These are phyloP conservation scores for Xylaria sp. DNA, from an alignment of 2,329 filamentous ascomycete genomes.

Conservation along the genomic window DNA sequence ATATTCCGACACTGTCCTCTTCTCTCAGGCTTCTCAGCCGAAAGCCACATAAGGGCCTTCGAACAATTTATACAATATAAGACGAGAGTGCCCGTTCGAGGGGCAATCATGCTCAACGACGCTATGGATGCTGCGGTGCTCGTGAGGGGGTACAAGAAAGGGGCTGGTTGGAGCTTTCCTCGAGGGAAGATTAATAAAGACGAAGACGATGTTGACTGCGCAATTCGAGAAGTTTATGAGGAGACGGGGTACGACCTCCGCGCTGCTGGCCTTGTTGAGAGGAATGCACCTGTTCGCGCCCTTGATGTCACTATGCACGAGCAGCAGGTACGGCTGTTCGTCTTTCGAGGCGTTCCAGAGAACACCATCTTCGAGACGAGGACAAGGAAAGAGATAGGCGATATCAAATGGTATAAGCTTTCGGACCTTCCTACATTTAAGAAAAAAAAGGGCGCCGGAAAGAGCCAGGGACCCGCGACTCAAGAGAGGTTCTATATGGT, in stretches of 20 bases:
- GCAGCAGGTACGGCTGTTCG: slow-evolving; percentile 90
- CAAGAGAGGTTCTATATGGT: slow-evolving; percentile 98
- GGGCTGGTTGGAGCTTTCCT: slow-evolving; percentile 94
- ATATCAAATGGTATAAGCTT: slow-evolving; percentile 92
- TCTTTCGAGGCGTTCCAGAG: slow-evolving; percentile 87
- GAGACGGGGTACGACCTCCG: slow-evolving; percentile 90
- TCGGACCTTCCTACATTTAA: slow-evolving; percentile 84
- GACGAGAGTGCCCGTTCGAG: slow-evolving; percentile 88
- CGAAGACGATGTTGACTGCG: slow-evolving; percentile 91
- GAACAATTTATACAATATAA: slow-evolving; percentile 95
- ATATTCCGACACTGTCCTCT: slow-evolving; percentile 96
- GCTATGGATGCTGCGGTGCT: slow-evolving; percentile 93
- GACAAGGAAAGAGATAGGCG: slow-evolving; percentile 96
- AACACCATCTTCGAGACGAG: slow-evolving; percentile 87
- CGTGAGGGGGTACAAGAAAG: slow-evolving; percentile 98
- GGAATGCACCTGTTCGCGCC: slow-evolving; percentile 74
- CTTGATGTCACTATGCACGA: slow-evolving; percentile 91
- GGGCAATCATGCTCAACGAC: slow-evolving; percentile 89
- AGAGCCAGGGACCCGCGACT: slow-evolving; percentile 61
- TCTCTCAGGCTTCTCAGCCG: slow-evolving; percentile 77
- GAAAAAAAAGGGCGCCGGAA: slow-evolving; percentile 61
- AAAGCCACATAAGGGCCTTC: slow-evolving; percentile 82
- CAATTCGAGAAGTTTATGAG: slow-evolving; percentile 91
- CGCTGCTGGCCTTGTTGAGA: slow-evolving; percentile 75
- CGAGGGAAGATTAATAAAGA: slow-evolving; percentile 98